A percentile compares a stretch with the other conserved stretches of the same genome.
phyloP scores from a whole-genome alignment of 768 basidiomycete genomes.

The Boletales sp. region DNA sequence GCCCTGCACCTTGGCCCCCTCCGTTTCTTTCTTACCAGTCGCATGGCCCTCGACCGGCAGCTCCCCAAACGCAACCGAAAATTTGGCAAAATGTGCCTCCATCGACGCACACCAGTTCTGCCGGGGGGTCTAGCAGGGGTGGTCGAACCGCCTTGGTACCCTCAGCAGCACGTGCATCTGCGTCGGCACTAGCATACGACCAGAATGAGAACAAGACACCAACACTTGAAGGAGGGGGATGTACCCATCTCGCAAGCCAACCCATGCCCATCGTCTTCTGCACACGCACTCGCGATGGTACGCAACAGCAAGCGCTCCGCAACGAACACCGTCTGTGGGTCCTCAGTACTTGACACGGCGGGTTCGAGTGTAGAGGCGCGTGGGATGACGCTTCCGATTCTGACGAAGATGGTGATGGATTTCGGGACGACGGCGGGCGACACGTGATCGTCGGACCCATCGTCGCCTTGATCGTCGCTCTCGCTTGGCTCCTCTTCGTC shows the following conservation, averaged over 20 bases:
- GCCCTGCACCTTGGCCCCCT: constrained; percentile 33
- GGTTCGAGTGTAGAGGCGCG: constrained; percentile 13
- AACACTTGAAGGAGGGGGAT: background rate
- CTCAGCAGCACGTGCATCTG: constrained; percentile 46
- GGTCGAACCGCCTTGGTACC: constrained; percentile 44
- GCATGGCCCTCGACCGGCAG: constrained; percentile 4
- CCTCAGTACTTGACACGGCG: constrained; percentile 20
- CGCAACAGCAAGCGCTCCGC: constrained; percentile 44
- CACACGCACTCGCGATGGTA: constrained; percentile 41
- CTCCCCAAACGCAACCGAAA: constrained; percentile 29
- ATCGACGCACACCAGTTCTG: constrained; percentile 39
- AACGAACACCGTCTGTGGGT: constrained; percentile 30
- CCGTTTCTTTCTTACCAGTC: constrained; percentile 28
- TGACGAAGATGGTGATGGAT: constrained; percentile 23
- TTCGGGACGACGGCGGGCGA: constrained; percentile 21
- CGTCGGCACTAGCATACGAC: constrained; percentile 35
- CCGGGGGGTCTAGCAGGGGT: constrained; percentile 45
- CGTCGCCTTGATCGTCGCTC: background rate
- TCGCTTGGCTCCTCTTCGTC: constrained; percentile 8
- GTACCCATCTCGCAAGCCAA: constrained; percentile 41
- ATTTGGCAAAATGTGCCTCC: constrained; percentile 33
- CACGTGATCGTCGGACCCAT: constrained; percentile 7
- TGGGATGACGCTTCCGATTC: constrained; percentile 7
- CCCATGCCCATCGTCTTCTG: constrained; percentile 37
- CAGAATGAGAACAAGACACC: background rate